phyloP scores from a whole-genome alignment of 805 yeast genomes.

The Cyberlindnera mrakii region DNA sequence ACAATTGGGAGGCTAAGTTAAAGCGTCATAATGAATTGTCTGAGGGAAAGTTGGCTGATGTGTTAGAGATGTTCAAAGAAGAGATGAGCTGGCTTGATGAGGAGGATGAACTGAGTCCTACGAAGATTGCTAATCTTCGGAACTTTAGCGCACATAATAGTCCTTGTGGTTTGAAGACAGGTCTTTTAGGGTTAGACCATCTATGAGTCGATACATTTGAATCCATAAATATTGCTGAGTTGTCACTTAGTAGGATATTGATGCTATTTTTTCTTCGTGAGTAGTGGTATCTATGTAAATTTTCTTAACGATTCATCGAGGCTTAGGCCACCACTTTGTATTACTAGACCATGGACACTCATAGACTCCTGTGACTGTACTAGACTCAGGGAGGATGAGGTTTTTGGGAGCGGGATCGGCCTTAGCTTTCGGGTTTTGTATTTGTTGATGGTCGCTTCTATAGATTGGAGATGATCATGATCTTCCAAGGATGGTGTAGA shows the following conservation, averaged over 20 bases:
- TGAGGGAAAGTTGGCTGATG: constrained; percentile 35
- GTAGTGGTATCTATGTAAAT: not conserved
- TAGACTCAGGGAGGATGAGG: not conserved
- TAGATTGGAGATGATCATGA: not conserved
- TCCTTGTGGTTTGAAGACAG: constrained; percentile 16
- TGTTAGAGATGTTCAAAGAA: constrained; percentile 37
- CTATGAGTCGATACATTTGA: too few relatives aligned
- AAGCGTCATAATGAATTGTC: constrained; percentile 39
- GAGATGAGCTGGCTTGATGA: constrained; percentile 29
- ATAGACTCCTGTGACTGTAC: not conserved
- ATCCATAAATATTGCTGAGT: not conserved
- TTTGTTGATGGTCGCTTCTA: constrained; percentile 1
- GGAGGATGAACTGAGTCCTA: constrained; percentile 8
- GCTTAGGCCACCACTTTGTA: not conserved
- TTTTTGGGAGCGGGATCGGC: constrained; percentile 1
- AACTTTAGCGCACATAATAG: constrained; percentile 21
- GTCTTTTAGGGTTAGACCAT: not conserved
- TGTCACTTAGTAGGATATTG: not conserved
- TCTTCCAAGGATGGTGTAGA: not conserved
- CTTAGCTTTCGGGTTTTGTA: not conserved
- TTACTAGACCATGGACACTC: not conserved
- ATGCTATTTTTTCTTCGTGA: too few relatives aligned
- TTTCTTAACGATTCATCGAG: not conserved
- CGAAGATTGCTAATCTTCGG: constrained; percentile 7
- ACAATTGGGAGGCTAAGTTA: constrained; percentile 36